A percentile compares a stretch with the other conserved stretches of the same genome.
phyloP scores from a whole-genome alignment of 257 asterid species.

The Solanum okadae region DNA sequence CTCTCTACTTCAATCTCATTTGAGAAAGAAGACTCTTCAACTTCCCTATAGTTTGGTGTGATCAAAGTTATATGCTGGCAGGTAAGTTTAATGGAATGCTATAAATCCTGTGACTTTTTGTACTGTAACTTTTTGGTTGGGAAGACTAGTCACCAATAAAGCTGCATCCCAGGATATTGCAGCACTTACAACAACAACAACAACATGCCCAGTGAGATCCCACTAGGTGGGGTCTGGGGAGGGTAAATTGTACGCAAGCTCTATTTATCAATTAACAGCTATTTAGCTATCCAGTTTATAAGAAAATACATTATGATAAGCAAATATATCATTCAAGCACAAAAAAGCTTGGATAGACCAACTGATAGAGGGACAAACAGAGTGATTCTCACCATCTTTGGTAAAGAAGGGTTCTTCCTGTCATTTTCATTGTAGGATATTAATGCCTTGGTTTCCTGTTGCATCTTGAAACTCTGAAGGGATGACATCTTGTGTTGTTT shows the following conservation, averaged over 20 bases:
- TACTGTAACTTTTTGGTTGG: neutral
- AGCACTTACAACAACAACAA: too few species aligned
- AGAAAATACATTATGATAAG: neutral
- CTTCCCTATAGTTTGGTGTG: neutral
- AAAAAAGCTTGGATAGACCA: neutral
- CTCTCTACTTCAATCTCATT: neutral
- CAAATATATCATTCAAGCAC: neutral
- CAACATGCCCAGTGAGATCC: too few species aligned
- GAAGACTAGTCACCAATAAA: neutral
- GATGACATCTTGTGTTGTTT: conserved; percentile 41
- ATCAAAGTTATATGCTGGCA: neutral
- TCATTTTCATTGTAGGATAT: conserved; percentile 12
- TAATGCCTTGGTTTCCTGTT: conserved; percentile 22
- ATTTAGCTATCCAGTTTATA: neutral
- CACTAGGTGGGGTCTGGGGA: too few species aligned
- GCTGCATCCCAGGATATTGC: neutral
- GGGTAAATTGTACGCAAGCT: too few species aligned
- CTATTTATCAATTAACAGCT: neutral
- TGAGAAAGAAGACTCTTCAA: neutral
- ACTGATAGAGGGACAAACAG: neutral
- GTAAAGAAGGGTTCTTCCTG: neutral
- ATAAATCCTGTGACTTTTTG: neutral
- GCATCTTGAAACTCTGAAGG: conserved; percentile 35
- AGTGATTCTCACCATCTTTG: conserved; percentile 13
- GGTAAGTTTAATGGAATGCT: neutral